A percentile compares a stretch with the other conserved stretches of the same genome.
These are phyloP conservation scores for Monosporascus sp. DNA, from an alignment of 2,329 filamentous ascomycete genomes.

Conservation along the genomic window DNA sequence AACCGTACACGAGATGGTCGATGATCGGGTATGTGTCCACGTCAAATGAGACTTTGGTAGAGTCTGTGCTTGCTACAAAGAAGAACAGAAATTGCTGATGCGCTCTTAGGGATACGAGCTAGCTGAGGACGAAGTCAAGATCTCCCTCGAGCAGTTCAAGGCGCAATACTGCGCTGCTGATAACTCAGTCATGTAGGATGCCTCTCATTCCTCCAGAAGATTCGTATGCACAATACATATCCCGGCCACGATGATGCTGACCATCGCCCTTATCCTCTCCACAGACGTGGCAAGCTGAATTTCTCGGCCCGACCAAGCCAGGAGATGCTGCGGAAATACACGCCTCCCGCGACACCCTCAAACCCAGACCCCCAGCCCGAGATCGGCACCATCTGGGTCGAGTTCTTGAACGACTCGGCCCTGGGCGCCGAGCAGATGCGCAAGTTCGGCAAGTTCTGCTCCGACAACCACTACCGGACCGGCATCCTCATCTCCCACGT, in stretches of 20 bases:
- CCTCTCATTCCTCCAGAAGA: neutral
- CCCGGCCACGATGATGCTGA: neutral
- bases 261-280: neutral
- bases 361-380: slow-evolving; percentile 68
- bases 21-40: slow-evolving; percentile 67
- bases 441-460: slow-evolving; percentile 77
- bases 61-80: neutral
- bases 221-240: neutral
- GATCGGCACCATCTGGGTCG: slow-evolving; percentile 86
- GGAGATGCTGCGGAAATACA: slow-evolving; percentile 80
- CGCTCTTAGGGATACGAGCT: slow-evolving; percentile 79
- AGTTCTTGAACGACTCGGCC: slow-evolving; percentile 74
- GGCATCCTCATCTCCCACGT: slow-evolving; percentile 86
- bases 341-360: slow-evolving; percentile 60
- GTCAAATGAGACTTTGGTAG: neutral
- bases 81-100: slow-evolving; percentile 14
- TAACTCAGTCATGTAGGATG: slow-evolving; percentile 68
- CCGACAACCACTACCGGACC: slow-evolving; percentile 75
- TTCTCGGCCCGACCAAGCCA: slow-evolving; percentile 83
- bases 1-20: slow-evolving; percentile 92
- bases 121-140: slow-evolving; percentile 80
- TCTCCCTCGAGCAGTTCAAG: slow-evolving; percentile 79
- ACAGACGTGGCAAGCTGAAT: slow-evolving; percentile 75
- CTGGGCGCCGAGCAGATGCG: slow-evolving; percentile 93
- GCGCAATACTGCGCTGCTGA: slow-evolving; percentile 64